These are phyloP conservation scores for Theobroma cacao DNA, from an alignment of 345 rosid genomes.

Conservation along the genomic window DNA sequence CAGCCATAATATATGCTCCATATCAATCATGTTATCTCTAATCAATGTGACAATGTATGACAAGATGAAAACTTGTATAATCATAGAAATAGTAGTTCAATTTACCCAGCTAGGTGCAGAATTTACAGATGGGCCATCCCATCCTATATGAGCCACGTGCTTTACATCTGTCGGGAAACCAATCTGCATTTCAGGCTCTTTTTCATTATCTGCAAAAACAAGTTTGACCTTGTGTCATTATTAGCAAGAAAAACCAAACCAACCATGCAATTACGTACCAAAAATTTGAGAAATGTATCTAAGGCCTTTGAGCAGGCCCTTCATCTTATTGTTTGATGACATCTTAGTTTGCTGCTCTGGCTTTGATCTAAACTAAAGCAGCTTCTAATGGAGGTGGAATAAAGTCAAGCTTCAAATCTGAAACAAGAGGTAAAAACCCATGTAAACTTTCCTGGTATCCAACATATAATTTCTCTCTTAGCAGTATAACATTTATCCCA, in stretches of 20 bases:
- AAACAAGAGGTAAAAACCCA: neutral
- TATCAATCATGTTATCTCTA: neutral
- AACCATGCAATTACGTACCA: constrained; percentile 33
- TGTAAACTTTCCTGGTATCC: neutral
- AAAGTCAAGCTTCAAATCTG: constrained; percentile 1
- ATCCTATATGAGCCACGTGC: constrained; percentile 93
- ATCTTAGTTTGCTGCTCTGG: constrained; percentile 16
- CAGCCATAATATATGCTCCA: neutral
- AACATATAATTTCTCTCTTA: neutral
- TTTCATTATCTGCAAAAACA: constrained; percentile 57
- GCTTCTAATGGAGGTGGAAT: neutral
- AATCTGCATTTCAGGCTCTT: constrained; percentile 77
- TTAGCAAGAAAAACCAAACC: neutral
- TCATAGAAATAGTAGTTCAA: neutral
- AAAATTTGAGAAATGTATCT: constrained; percentile 78
- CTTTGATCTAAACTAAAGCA: neutral
- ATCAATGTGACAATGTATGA: too few relatives aligned
- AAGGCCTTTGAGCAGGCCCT: constrained; percentile 72
- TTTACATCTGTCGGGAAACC: constrained; percentile 91
- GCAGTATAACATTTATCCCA: neutral
- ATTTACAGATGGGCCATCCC: constrained; percentile 62
- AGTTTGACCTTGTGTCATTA: neutral
- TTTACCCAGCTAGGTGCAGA: constrained; percentile 63
- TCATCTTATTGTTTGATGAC: constrained; percentile 69
- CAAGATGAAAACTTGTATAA: neutral